Evolutionary conservation across 148 eudicot species (phyloP), one percentile per base, ranked within the genome.

Genomic region (Fagopyrum tataricum): DNA sequence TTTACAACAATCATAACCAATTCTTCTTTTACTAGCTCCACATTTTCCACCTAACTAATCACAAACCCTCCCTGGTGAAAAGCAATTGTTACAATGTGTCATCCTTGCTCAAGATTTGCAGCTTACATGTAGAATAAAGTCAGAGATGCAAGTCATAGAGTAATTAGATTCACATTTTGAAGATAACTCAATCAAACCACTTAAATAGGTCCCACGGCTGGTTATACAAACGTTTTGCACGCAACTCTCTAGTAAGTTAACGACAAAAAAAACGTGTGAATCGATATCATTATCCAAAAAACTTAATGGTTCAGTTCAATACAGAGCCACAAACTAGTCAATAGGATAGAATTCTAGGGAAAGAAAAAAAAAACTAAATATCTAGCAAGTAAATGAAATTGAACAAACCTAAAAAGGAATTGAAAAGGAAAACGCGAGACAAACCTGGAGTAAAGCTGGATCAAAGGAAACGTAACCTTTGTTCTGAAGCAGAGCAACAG

Each of bases 401-500:
- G 21, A 52, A 5, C 6, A 51, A 23, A 7, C 44, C 66, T 40
- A 39, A 18, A 7, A n/a, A 56, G 40, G 53, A 21, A 51, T n/a
- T n/a, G 18, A 15, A 51, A 15, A 58, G 67, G 26, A 5, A 59
- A 21, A 26, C 31, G 31, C 31, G 41, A 24, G 23, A 79, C 83
- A 42, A 73, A 94, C 98, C 91, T 87, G 82, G 44, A 90, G 75
- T 74, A 89, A 78, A 76, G 70, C 61, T 43, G 98, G 89, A 80
- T 91, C 83, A 69, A 91, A 95, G 55, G 83, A 75, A 49, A 95
- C 89, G 15, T 79, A 79, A 31, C 97, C 98, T 75, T 79, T 79
- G 77, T 91, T 95, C 89, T 95, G 97, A 44, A 95, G 84, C 83
- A 95, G 74, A 70, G 98, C 97, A 64, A 95, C 98, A 4, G 93